Evolutionary conservation across 2,329 filamentous ascomycete genomes (phyloP).

Genomic region (Phialocephala subalpina): DNA sequence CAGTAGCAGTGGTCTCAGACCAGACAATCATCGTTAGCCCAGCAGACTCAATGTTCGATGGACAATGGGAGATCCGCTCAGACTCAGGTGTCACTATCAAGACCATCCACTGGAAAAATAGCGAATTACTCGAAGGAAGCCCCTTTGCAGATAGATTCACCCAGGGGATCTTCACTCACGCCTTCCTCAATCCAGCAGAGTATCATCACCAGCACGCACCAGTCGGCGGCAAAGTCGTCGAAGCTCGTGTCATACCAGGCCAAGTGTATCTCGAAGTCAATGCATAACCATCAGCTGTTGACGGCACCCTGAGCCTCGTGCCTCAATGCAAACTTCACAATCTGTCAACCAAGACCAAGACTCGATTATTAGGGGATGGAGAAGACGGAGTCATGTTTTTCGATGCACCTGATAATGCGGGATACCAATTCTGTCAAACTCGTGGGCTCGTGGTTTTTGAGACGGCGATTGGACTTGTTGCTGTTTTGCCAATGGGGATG

Average conservation of each 20-base stretch:
- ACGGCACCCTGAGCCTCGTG: constrained; percentile 12
- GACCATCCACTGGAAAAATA: constrained; percentile 48
- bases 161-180: constrained; percentile 51
- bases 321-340: constrained; percentile 17
- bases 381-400: neutral
- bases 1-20: constrained; percentile 44
- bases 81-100: constrained; percentile 46
- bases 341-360: constrained; percentile 10
- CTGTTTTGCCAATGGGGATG: constrained; percentile 54
- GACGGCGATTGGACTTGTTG: constrained; percentile 47
- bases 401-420: constrained; percentile 46
- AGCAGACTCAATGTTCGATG: constrained; percentile 48
- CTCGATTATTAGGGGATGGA: constrained; percentile 9
- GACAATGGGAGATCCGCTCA: constrained; percentile 36
- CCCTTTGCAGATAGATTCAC: constrained; percentile 45
- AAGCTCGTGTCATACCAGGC: constrained; percentile 48
- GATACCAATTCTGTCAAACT: constrained; percentile 51
- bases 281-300: constrained; percentile 20
- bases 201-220: constrained; percentile 54
- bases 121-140: constrained; percentile 46
- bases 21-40: constrained; percentile 52
- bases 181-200: constrained; percentile 50
- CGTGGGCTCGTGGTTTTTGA: constrained; percentile 51
- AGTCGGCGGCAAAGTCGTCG: constrained; percentile 48
- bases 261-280: constrained; percentile 49